Evolutionary conservation across 495 filamentous ascomycete species (phyloP), one percentile per base, ranked within the genome.

Genomic region (Collariella sp.): DNA sequence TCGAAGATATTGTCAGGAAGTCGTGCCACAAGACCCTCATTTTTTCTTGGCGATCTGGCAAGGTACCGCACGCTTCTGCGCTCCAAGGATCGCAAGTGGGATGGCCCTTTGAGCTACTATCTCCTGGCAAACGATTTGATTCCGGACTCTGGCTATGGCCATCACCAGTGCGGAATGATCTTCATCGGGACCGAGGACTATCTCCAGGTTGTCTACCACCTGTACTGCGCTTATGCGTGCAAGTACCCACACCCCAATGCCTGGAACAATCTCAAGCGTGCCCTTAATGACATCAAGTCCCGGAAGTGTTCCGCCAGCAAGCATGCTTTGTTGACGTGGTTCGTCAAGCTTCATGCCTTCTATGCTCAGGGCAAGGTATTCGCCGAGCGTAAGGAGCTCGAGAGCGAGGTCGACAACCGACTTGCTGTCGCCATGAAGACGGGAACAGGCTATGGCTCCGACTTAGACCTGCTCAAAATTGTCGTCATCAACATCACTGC

Each of bases 151-250:
- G 91, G 91, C 26, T 77, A 79, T 24, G 85, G 88, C 36, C 84
- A 95, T 62, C 91, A 98, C 58, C 93, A 97, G 67, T 76, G 88
- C 64, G 90, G 89, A 0, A 86, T 96, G 15, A 85, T 96, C 54
- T 83, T 87, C 26, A 76, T 83, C 38, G 83, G 84, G 45, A 84
- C 87, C 62, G 77, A 72, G 16, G 83, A 89, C 55, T 86, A 95
- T 64, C 76, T 96, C 20, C 79, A 86, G 20, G 83, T 89, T 3
- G 85, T 88, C 0, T 96, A 96, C 63, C 83, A 97, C 68, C 77
- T 96, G 12, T 96, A 95, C 62, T 80, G 91, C 48, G 86, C 89
- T 16, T 71, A 91, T 38, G 82, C 83, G 2, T 81, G 83, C 33
- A 73, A 82, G 26, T 77, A 84, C 34, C 88, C 91, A 5, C 83